Percentiles rank a stretch among this genome's conserved stretches.
Conservation (phyloP, 352 stramenopile species). For the Globisporangium emineosum region DNA sequence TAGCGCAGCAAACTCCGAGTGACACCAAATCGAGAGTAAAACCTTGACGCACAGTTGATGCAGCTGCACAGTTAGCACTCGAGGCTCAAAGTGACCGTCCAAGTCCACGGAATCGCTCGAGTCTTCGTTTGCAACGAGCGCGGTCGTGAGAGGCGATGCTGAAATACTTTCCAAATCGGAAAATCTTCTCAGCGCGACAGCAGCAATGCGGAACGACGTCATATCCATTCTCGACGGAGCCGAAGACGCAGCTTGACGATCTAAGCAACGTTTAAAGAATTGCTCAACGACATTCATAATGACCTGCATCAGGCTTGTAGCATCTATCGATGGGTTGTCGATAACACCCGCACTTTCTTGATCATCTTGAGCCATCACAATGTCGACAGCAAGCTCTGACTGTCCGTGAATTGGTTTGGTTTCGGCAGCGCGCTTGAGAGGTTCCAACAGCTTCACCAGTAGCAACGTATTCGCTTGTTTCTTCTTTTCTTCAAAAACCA, state of each 20-base stretch:
- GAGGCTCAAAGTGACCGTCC: constrained; percentile 40
- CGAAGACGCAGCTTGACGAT: not conserved
- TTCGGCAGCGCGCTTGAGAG: constrained; percentile 24
- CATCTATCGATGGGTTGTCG: constrained; percentile 22
- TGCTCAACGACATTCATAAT: constrained; percentile 50
- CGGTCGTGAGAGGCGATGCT: constrained; percentile 57
- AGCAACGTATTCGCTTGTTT: constrained; percentile 75
- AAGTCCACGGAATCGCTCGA: constrained; percentile 18
- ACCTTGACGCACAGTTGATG: constrained; percentile 58
- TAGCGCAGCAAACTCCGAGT: constrained; percentile 39
- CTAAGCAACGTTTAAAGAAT: constrained; percentile 20
- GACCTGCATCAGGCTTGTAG: constrained; percentile 43
- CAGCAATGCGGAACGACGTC: constrained; percentile 65
- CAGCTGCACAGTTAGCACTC: constrained; percentile 53
- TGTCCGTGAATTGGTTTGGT: not conserved
- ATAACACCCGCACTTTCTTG: not conserved
- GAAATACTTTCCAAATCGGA: constrained; percentile 68
- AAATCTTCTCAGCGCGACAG: constrained; percentile 54
- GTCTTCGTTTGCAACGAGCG: constrained; percentile 55
- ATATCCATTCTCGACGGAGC: constrained; percentile 51
- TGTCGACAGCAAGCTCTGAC: constrained; percentile 19
- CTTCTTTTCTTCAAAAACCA: constrained; percentile 76
- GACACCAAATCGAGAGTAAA: constrained; percentile 57
- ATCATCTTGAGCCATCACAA: constrained; percentile 29
- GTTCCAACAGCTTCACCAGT: constrained; percentile 59